Percentiles rank a stretch among this genome's conserved stretches.
These are phyloP conservation scores for Candida incommunis DNA, from an alignment of 805 yeast species.

Conservation along the genomic window DNA sequence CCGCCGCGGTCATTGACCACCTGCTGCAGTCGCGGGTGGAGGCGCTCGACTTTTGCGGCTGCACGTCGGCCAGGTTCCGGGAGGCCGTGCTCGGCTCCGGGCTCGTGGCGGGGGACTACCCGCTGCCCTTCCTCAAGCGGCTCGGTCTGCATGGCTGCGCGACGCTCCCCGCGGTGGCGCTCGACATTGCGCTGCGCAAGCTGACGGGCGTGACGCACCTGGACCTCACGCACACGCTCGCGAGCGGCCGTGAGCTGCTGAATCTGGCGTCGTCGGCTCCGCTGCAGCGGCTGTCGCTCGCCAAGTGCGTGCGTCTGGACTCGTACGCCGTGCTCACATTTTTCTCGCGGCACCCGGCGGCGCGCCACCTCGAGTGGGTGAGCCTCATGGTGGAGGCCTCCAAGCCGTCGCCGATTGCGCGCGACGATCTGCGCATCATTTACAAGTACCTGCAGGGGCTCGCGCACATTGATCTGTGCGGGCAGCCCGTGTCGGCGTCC, in stretches of 20 bases:
- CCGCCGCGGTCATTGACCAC: constrained; percentile 36
- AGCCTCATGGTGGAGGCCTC: constrained; percentile 50
- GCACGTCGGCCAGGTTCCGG: constrained; percentile 51
- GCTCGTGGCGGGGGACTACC: constrained; percentile 10
- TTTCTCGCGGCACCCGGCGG: constrained; percentile 57
- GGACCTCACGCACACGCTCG: constrained; percentile 71
- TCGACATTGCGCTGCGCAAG: constrained; percentile 43
- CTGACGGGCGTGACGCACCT: constrained; percentile 45
- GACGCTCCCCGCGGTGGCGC: constrained; percentile 45
- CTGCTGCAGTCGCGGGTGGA: constrained; percentile 45
- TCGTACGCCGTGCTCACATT: constrained; percentile 60
- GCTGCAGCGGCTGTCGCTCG: constrained; percentile 61
- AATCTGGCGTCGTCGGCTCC: constrained; percentile 41
- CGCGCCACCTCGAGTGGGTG: constrained; percentile 46
- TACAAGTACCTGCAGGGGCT: constrained; percentile 28
- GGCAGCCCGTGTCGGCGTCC: constrained; percentile 38
- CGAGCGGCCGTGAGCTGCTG: constrained; percentile 47
- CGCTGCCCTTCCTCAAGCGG: constrained; percentile 23
- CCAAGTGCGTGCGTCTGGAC: constrained; percentile 51
- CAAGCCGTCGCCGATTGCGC: constrained; percentile 39
- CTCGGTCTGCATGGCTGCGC: constrained; percentile 83
- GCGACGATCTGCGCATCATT: constrained; percentile 37
- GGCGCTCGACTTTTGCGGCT: constrained; percentile 79
- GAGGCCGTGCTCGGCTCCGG: constrained; percentile 34
- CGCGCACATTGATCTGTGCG: constrained; percentile 45